A percentile compares a stretch with the other conserved stretches of the same genome.
These are phyloP conservation scores for Strobilomyces dryophilus DNA, from an alignment of 768 basidiomycete genomes.

Conservation along the genomic window DNA sequence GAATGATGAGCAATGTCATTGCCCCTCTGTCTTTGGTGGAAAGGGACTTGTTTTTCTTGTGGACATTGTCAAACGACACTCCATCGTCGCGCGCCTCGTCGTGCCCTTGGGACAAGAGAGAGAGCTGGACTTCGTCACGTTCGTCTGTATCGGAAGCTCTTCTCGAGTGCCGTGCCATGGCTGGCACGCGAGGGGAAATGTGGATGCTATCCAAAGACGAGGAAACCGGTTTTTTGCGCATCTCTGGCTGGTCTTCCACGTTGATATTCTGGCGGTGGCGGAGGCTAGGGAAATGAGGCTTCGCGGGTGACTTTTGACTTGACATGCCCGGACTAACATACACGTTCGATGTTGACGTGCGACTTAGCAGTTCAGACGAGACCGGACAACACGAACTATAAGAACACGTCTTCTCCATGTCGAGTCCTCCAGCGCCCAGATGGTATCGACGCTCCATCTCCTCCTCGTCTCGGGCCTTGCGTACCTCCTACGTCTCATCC, in stretches of 20 bases:
- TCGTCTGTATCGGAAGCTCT: constrained; percentile 22
- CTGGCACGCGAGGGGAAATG: constrained; percentile 51
- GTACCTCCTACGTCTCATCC: constrained; percentile 31
- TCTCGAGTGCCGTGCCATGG: constrained; percentile 35
- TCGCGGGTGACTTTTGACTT: constrained; percentile 24
- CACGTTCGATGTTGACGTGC: constrained; percentile 7
- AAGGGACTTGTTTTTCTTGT: constrained; percentile 45
- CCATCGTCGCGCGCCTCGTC: constrained; percentile 43
- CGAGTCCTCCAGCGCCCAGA: background rate
- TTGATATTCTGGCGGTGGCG: constrained; percentile 32
- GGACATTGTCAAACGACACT: constrained; percentile 30
- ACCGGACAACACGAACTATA: background rate
- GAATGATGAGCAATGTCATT: constrained; percentile 78
- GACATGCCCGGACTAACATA: constrained; percentile 19
- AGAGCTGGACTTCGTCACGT: constrained; percentile 59
- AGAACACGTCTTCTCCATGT: background rate
- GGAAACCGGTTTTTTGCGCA: constrained; percentile 47
- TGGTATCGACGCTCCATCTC: constrained; percentile 9
- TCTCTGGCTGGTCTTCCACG: constrained; percentile 35
- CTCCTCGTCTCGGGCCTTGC: constrained; percentile 21
- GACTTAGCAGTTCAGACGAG: constrained; percentile 6
- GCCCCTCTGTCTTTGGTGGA: constrained; percentile 77
- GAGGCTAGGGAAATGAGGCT: constrained; percentile 23
- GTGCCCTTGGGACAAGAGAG: constrained; percentile 50
- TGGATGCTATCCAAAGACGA: constrained; percentile 58